Evolutionary conservation across 352 stramenopile genomes (phyloP), one percentile per base, ranked within the genome.

Genomic region (Phytophthora parvispora): DNA sequence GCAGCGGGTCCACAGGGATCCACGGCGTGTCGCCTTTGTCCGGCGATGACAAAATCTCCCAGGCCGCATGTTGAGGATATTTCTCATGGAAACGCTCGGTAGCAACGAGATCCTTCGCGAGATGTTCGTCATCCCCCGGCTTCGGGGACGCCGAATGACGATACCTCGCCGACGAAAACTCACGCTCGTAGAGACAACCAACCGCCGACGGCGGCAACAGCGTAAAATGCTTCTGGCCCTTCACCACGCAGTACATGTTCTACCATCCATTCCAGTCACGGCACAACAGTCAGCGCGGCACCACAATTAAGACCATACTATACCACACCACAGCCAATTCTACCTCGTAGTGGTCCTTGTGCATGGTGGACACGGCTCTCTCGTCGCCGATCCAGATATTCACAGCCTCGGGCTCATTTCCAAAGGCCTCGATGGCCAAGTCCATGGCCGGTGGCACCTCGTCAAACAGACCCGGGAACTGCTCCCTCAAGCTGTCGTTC

Each of bases 361-460:
- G 98, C 87, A 99, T 95, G 8, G 93, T 95, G 1, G 97, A 99
- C 32, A 99, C 83, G 0, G 96, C 92, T 62, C 87, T 78, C 60
- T 99, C 94, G 72, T 99, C 97, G 7, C 97, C 98, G 65, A 99
- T 99, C 98, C 97, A 99, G 58, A 99, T 87, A 86, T 99, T 99
- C 12, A 99, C 86, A 1, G 89, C 89, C 67, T 96, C 89, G 1
- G 89, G 87, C 18, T 90, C 76, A 48, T 95, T 95, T 6, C 86
- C 89, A 36, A 97, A 95, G 13, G 84, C 79, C 54, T 93, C 80
- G 7, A 87, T 69, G 0, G 80, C 84, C 18, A 95, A 67, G 13
- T 71, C 60, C 20, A 95, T 67, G 31, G 65, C 87, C n/a, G 83
- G 54, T 13, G 87, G 87, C 16, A 95, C 83, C 12, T 95, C 81